Evolutionary conservation across 108 stramenopile genomes (phyloP).

Genomic region (Cylindrotheca closterium): DNA sequence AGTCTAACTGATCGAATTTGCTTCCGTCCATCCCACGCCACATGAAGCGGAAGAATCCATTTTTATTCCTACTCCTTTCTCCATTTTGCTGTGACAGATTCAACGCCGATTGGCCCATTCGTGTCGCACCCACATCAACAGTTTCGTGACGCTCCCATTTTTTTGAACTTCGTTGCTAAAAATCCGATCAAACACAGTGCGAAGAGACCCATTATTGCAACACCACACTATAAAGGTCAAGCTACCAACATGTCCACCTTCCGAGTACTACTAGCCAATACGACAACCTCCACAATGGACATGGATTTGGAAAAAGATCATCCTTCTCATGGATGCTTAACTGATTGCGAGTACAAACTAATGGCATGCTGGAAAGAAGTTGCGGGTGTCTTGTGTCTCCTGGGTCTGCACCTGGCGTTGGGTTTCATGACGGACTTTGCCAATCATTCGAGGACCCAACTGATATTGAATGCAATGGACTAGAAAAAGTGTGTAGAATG

Average conservation of each 20-base stretch:
- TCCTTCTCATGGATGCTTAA: too few relatives aligned
- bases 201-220: too few relatives aligned
- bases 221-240: too few relatives aligned
- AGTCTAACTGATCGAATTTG: too few relatives aligned
- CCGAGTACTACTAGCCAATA: background rate
- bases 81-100: too few relatives aligned
- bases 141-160: background rate
- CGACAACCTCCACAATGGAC: background rate
- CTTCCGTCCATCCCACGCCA: too few relatives aligned
- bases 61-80: too few relatives aligned
- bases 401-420: background rate
- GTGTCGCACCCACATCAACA: background rate
- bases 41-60: background rate
- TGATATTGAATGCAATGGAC: background rate
- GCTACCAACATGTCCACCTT: background rate
- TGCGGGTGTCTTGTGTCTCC: background rate
- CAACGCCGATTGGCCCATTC: background rate
- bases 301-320: background rate
- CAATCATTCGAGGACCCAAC: background rate
- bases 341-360: background rate
- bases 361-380: background rate
- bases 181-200: background rate
- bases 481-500: background rate
- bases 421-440: background rate
- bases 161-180: background rate